Conservation (phyloP, 2,329 filamentous ascomycete species). For the Epichloe typhina region DNA sequence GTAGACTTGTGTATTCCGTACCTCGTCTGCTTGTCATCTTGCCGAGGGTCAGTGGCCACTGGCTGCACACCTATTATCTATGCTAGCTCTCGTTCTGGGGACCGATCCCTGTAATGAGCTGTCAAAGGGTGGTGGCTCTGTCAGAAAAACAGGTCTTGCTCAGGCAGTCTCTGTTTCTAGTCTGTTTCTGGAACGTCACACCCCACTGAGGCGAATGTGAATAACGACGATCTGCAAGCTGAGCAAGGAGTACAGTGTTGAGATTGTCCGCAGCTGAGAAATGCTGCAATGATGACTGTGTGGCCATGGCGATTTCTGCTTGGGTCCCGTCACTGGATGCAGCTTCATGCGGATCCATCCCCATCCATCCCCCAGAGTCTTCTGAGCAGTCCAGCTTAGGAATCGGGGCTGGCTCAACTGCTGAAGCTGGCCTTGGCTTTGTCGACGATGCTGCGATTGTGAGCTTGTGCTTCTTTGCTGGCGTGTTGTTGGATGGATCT, state of each 20-base stretch:
- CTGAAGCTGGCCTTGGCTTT: neutral
- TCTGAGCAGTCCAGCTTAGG: neutral
- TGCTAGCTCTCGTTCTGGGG: no score
- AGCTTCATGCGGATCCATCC: neutral
- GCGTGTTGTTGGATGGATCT: neutral
- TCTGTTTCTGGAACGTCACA: slow-evolving; percentile 1
- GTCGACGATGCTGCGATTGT: neutral
- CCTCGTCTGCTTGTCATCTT: no score
- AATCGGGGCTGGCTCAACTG: neutral
- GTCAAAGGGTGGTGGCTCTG: no score
- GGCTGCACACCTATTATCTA: no score
- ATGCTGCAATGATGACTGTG: neutral
- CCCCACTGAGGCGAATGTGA: neutral
- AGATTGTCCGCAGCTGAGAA: neutral
- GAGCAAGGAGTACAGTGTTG: neutral
- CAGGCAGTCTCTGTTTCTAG: neutral
- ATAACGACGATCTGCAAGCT: neutral
- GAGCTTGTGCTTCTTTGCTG: neutral
- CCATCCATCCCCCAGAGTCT: neutral
- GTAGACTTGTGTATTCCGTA: no score
- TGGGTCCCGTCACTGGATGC: neutral
- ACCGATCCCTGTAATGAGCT: no score
- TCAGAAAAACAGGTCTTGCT: no score
- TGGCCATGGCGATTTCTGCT: neutral
- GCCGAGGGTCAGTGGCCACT: no score